phyloP scores from a whole-genome alignment of 768 basidiomycete genomes.

The Dictyophora rubrovolvata region DNA sequence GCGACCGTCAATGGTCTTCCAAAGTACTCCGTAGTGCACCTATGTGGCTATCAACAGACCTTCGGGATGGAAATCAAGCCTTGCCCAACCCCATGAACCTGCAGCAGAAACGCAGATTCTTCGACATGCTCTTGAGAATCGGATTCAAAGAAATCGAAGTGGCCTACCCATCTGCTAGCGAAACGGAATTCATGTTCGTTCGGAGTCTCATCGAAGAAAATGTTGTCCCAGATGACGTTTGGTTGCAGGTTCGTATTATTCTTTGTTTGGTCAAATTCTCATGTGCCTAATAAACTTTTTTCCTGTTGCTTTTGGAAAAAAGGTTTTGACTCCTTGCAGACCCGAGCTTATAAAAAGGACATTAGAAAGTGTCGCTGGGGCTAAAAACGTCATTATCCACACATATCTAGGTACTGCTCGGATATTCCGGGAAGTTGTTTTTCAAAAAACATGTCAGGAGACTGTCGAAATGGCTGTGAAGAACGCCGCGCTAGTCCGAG shows the following conservation, averaged over 20 bases:
- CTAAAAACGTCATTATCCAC: slow-evolving; percentile 37
- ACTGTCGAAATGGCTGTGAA: slow-evolving; percentile 31
- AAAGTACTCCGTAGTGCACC: slow-evolving; percentile 28
- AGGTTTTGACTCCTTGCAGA: slow-evolving; percentile 35
- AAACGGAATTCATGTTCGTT: slow-evolving; percentile 33
- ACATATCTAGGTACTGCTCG: slow-evolving; percentile 38
- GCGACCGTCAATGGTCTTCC: slow-evolving; percentile 32
- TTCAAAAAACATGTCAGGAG: slow-evolving; percentile 31
- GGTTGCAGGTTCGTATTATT: slow-evolving; percentile 27
- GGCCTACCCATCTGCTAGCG: slow-evolving; percentile 35
- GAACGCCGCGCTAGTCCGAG: slow-evolving; percentile 30
- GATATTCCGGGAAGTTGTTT: slow-evolving; percentile 36
- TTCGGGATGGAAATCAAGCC: slow-evolving; percentile 38
- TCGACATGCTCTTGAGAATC: slow-evolving; percentile 33
- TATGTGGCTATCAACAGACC: slow-evolving; percentile 35
- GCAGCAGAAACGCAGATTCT: slow-evolving; percentile 40
- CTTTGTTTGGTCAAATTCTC: slow-evolving; percentile 3
- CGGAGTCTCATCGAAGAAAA: slow-evolving; percentile 28
- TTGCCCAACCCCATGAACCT: slow-evolving; percentile 38
- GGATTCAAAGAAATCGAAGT: slow-evolving; percentile 41
- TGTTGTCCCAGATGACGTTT: slow-evolving; percentile 31
- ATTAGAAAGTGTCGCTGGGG: slow-evolving; percentile 30
- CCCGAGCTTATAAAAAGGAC: slow-evolving; percentile 33
- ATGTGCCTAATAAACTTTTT: neutral
- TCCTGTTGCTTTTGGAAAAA: neutral